Percentiles rank a stretch among this genome's conserved stretches.
Evolutionary conservation across 371 early-diverging fungal genomes (phyloP).

Genomic region (Gilbertella persicaria): DNA sequence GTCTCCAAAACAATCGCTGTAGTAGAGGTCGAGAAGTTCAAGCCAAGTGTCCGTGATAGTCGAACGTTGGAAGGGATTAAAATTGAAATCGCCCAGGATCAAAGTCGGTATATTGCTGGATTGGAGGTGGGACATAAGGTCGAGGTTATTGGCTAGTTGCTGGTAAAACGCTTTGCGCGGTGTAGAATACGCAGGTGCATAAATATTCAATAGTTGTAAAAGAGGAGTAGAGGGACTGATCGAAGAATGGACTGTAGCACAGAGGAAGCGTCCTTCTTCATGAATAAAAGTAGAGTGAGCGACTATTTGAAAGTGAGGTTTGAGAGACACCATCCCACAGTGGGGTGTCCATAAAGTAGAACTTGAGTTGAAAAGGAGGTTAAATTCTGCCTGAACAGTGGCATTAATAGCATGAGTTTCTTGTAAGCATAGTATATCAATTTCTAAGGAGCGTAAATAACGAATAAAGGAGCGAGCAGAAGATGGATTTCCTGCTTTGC

Average conservation of each 20-base stretch:
- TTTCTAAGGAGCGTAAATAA: neutral
- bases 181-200: neutral
- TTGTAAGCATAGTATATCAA: slow-evolving; percentile 7
- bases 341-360: slow-evolving; percentile 1
- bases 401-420: slow-evolving; percentile 8
- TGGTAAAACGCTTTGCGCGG: neutral
- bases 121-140: neutral
- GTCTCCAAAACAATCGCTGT: neutral
- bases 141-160: neutral
- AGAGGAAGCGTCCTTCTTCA: neutral
- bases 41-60: neutral
- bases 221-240: neutral
- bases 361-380: neutral
- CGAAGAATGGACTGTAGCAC: neutral
- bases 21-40: neutral
- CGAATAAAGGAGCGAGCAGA: slow-evolving; percentile 5
- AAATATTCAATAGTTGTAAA: neutral
- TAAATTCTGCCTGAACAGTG: neutral
- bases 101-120: neutral
- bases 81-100: slow-evolving; percentile 8
- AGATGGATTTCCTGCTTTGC: slow-evolving; percentile 1
- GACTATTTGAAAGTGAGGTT: neutral
- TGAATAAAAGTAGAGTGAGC: neutral
- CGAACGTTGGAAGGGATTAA: neutral
- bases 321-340: slow-evolving; percentile 2